Evolutionary conservation across 2,329 filamentous ascomycete species (phyloP).

Genomic region (Penicillium crustosum): DNA sequence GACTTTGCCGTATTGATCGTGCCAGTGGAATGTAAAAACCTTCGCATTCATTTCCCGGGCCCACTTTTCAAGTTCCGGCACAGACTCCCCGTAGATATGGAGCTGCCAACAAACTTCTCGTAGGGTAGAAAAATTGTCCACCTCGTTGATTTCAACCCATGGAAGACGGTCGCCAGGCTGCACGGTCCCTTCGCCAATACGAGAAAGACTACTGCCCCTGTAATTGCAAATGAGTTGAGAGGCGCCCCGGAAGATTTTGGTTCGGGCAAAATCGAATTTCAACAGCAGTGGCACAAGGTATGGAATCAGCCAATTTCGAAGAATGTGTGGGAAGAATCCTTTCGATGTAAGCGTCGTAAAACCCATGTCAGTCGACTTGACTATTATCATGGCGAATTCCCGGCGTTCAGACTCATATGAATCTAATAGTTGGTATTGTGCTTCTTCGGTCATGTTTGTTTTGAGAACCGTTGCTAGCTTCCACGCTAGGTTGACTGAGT

Average conservation of each 20-base stretch:
- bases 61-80: slow-evolving; percentile 24
- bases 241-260: slow-evolving; percentile 35
- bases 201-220: slow-evolving; percentile 38
- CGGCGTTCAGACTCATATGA: slow-evolving; percentile 52
- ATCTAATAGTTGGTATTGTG: slow-evolving; percentile 45
- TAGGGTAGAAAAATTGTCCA: slow-evolving; percentile 32
- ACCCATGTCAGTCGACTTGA: slow-evolving; percentile 44
- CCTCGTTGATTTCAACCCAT: slow-evolving; percentile 26
- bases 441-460: slow-evolving; percentile 27
- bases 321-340: slow-evolving; percentile 43
- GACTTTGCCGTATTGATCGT: slow-evolving; percentile 19
- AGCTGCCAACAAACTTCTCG: slow-evolving; percentile 32
- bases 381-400: slow-evolving; percentile 47
- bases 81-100: slow-evolving; percentile 30
- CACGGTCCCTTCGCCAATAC: slow-evolving; percentile 34
- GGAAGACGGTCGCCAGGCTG: slow-evolving; percentile 51
- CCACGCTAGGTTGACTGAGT: slow-evolving; percentile 57
- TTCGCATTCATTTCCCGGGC: slow-evolving; percentile 21
- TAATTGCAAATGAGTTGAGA: slow-evolving; percentile 49
- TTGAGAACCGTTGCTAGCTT: slow-evolving; percentile 52
- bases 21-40: slow-evolving; percentile 28
- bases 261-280: slow-evolving; percentile 20
- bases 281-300: slow-evolving; percentile 31
- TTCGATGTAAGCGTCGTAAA: slow-evolving; percentile 44
- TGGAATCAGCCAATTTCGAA: slow-evolving; percentile 43